Evolutionary conservation across 805 yeast genomes (phyloP).

Genomic region (Hanseniaspora guilliermondii): DNA sequence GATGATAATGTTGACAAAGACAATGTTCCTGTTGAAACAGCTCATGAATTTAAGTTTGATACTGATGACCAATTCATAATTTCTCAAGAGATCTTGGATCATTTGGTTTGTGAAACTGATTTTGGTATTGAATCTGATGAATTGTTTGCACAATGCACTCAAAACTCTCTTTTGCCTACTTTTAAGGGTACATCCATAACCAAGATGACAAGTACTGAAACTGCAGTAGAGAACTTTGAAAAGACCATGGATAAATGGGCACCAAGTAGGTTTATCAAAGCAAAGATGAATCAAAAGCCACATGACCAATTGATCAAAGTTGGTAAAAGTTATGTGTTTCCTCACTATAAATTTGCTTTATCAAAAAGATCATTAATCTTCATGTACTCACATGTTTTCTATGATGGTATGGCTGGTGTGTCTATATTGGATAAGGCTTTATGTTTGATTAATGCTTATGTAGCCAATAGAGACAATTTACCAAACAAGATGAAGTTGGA

Average conservation of each 20-base stretch:
- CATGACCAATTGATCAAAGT: not conserved
- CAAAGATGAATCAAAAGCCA: not conserved
- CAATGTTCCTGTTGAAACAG: not conserved
- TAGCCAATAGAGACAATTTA: not conserved
- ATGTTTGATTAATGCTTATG: not conserved
- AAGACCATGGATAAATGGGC: not conserved
- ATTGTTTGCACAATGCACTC: not conserved
- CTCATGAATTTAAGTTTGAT: not conserved
- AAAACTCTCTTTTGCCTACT: not conserved
- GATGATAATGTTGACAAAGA: not conserved
- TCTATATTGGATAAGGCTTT: not conserved
- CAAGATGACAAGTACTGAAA: not conserved
- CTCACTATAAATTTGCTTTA: not conserved
- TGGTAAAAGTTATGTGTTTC: not conserved
- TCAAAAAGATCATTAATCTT: slow-evolving; percentile 2
- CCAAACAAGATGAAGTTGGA: not conserved
- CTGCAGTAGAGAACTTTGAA: not conserved
- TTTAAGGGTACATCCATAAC: not conserved
- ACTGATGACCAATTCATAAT: not conserved
- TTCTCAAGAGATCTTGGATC: not conserved
- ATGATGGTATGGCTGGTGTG: slow-evolving; percentile 13
- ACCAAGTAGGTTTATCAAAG: not conserved
- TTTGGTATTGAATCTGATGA: not conserved
- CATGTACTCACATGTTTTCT: slow-evolving; percentile 4
- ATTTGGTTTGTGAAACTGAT: not conserved